phyloP scores from a whole-genome alignment of 176 grass and related monocot species.

The Secale cereale region DNA sequence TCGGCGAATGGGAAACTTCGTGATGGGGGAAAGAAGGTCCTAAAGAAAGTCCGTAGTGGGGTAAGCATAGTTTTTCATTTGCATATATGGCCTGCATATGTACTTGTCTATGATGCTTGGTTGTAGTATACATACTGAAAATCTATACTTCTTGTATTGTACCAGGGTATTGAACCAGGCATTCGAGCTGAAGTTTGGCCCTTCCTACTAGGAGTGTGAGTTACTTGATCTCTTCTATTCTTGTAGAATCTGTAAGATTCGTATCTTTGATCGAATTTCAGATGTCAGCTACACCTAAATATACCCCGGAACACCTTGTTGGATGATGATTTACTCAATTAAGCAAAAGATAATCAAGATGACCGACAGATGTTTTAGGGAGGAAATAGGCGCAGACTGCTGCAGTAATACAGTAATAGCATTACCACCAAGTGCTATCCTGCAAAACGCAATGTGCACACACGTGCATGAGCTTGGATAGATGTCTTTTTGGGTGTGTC shows the following conservation, averaged over 20 bases:
- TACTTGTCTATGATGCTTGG: background rate
- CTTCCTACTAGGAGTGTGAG: conserved; percentile 95
- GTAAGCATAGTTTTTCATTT: conserved; percentile 50
- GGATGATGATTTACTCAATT: background rate
- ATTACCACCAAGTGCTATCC: background rate
- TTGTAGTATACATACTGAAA: conserved; percentile 15
- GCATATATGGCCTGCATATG: background rate
- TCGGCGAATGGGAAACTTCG: conserved; percentile 72
- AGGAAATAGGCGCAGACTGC: background rate
- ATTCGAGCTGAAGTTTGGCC: conserved; percentile 98
- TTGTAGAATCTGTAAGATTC: conserved; percentile 16
- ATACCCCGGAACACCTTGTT: conserved; percentile 1
- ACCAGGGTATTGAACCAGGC: conserved; percentile 80
- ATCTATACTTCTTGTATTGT: conserved; percentile 20
- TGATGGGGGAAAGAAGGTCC: conserved; percentile 83
- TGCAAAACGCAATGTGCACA: background rate
- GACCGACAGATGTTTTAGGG: background rate
- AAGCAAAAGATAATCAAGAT: background rate
- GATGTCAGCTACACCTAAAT: background rate
- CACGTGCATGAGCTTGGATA: background rate
- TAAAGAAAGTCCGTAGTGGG: conserved; percentile 97
- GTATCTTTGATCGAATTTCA: conserved; percentile 11
- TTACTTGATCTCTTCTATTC: conserved; percentile 19
- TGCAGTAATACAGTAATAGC: background rate
- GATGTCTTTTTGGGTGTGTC: background rate